Base-by-base conservation (phyloP, 345 rosid genomes). In the Brassica juncea region DNA sequence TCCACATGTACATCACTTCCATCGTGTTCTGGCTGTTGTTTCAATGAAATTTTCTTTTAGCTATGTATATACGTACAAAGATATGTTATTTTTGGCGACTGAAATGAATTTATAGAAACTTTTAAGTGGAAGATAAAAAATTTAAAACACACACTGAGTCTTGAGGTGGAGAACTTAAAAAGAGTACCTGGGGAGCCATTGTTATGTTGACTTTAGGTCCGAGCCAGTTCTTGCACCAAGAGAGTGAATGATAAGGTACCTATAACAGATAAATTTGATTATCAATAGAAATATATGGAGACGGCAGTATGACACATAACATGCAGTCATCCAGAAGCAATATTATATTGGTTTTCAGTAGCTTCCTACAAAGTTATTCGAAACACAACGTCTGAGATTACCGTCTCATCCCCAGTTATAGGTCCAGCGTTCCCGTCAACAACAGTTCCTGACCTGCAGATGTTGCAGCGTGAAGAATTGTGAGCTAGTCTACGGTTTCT, bases 201-300 rank as follows among this genome's bases (percentile, higher is more conserved):
- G 97, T 95, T 85, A 93, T 84, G 83, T 95, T 95, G 44, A 93
- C 98, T 78, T 79, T 86, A 61, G 90, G 84, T 65, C 99, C 99
- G 30, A 95, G 94, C 99, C 98, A 95, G 80, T 84, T 88, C 88
- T 95, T 95, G 87, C 99, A 95, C 86, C 93, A 90, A 77, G 99
- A 90, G 74, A 95, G 91, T 81, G 99, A 95, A 85, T 91, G 90
- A 77, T 95, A 95, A 0, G 99, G 90, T 55, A 93, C 99, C 99
- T 95, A 88, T 35, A 73, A 73, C 44, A 65, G 31, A 74, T 55
- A 34, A 71, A 5, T 42, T 34, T 65, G 9, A 76, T 19, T 28
- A 31, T 71, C 67, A 71, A 60, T 65, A 59, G 21, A 39, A 65
- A 6, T 75, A 12, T 21, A 34, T 4, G 12, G 42, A 75, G 69